Percentiles rank a stretch among this genome's conserved stretches.
Conservation (phyloP, 345 rosid genomes). For the Aquilaria yunnanensis region DNA sequence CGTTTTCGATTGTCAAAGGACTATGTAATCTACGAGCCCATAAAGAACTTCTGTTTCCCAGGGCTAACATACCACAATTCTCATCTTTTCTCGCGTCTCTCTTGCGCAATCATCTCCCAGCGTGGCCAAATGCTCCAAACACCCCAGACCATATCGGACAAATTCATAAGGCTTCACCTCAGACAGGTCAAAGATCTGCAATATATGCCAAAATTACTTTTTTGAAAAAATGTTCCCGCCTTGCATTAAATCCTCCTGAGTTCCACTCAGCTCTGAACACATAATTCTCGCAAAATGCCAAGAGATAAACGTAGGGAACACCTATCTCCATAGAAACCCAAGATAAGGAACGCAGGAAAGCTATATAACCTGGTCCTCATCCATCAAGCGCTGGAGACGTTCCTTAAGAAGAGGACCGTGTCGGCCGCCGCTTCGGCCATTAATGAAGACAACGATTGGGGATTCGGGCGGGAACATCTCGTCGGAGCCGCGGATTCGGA, state of each 20-base stretch:
- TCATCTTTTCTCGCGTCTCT: constrained; percentile 71
- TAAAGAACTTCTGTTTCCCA: neutral
- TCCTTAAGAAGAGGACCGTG: constrained; percentile 65
- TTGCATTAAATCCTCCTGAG: no score
- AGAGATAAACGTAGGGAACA: no score
- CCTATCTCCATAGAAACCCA: neutral
- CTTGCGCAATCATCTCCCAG: constrained; percentile 72
- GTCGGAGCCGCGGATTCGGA: constrained; percentile 7
- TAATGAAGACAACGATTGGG: constrained; percentile 79
- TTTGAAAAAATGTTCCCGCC: neutral
- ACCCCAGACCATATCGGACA: constrained; percentile 71
- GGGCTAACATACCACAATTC: constrained; percentile 62
- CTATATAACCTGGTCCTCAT: constrained; percentile 57
- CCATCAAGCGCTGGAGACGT: constrained; percentile 68
- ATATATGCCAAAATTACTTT: neutral
- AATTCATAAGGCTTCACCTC: constrained; percentile 81
- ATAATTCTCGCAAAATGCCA: no score
- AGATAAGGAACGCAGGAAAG: neutral
- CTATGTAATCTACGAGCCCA: neutral
- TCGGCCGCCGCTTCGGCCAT: constrained; percentile 82
- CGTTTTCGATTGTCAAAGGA: neutral
- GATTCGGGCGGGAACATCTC: constrained; percentile 37
- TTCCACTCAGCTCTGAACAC: no score
- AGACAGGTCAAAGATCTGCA: constrained; percentile 78
- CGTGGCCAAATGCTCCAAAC: constrained; percentile 65